Evolutionary conservation across 345 rosid species (phyloP).

Genomic region (Boechera retrofracta): DNA sequence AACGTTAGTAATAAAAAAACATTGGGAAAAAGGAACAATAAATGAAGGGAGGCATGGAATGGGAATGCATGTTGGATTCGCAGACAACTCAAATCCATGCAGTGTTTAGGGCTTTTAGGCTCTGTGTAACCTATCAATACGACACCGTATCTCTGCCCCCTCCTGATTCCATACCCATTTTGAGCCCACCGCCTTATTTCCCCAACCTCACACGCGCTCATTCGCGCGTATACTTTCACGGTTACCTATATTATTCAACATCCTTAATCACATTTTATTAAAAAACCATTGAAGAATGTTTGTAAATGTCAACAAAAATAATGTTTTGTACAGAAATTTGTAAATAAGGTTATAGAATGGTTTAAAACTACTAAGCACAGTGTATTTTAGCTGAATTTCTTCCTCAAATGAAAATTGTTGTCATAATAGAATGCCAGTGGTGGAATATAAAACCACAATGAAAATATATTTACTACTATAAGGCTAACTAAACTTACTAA

Average conservation of each 20-base stretch:
- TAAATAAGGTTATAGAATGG: background rate
- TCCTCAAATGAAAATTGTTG: no score
- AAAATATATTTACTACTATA: background rate
- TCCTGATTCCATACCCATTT: conserved; percentile 41
- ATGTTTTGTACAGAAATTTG: no score
- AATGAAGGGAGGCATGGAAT: conserved; percentile 36
- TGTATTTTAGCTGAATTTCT: no score
- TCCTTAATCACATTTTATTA: background rate
- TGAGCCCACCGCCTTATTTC: conserved; percentile 46
- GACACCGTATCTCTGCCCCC: conserved; percentile 48
- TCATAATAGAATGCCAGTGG: no score
- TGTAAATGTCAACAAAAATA: background rate
- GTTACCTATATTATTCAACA: background rate
- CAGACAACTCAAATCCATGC: conserved; percentile 46
- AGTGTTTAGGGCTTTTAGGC: conserved; percentile 44
- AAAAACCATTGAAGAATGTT: background rate
- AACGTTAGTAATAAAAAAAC: background rate
- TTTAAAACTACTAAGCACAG: background rate
- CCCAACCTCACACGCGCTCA: conserved; percentile 4
- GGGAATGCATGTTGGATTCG: conserved; percentile 45
- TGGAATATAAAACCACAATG: background rate
- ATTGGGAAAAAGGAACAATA: conserved; percentile 43
- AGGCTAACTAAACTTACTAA: no score
- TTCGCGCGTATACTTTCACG: conserved; percentile 13
- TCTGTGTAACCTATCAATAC: conserved; percentile 41